A percentile compares a stretch with the other conserved stretches of the same genome.
Evolutionary conservation across 2,329 filamentous ascomycete genomes (phyloP).

Genomic region (Daldinia sp.): DNA sequence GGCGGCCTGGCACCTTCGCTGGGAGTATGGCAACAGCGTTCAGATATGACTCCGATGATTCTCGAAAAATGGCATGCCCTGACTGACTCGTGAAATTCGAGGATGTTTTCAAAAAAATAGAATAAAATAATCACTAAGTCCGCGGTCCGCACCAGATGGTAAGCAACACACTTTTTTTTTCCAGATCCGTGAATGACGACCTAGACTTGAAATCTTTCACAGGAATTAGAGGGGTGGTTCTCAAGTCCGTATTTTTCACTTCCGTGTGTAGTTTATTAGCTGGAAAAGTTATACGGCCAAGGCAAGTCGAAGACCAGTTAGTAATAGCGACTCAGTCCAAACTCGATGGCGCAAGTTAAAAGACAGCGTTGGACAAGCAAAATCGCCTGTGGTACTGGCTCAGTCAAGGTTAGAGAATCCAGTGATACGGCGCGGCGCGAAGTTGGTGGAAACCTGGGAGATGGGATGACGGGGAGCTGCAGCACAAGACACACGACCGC

Average conservation of each 20-base stretch:
- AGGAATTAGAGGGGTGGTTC: slow-evolving; percentile 16
- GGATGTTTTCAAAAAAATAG: slow-evolving; percentile 20
- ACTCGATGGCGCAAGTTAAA: slow-evolving; percentile 45
- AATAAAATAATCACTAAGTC: slow-evolving; percentile 17
- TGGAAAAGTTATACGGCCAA: slow-evolving; percentile 40
- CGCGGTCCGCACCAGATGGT: slow-evolving; percentile 27
- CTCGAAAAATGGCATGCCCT: slow-evolving; percentile 39
- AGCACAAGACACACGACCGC: slow-evolving; percentile 50
- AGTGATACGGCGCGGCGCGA: slow-evolving; percentile 61
- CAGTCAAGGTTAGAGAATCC: slow-evolving; percentile 54
- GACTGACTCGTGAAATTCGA: slow-evolving; percentile 34
- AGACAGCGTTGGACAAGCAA: slow-evolving; percentile 59
- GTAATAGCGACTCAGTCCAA: slow-evolving; percentile 35
- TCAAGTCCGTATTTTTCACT: slow-evolving; percentile 22
- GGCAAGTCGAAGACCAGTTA: slow-evolving; percentile 30
- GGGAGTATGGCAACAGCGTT: slow-evolving; percentile 32
- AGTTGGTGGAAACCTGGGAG: slow-evolving; percentile 53
- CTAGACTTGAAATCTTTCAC: slow-evolving; percentile 9
- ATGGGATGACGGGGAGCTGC: slow-evolving; percentile 57
- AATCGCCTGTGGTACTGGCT: slow-evolving; percentile 61
- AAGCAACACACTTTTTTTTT: slow-evolving; percentile 26
- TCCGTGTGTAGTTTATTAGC: slow-evolving; percentile 30
- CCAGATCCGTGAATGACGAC: slow-evolving; percentile 19
- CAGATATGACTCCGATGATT: slow-evolving; percentile 25
- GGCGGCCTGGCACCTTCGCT: slow-evolving; percentile 34